Percentiles rank a stretch among this genome's conserved stretches.
phyloP scores from a whole-genome alignment of 1,284 basidiomycete species.

The Ustilago trichophora region DNA sequence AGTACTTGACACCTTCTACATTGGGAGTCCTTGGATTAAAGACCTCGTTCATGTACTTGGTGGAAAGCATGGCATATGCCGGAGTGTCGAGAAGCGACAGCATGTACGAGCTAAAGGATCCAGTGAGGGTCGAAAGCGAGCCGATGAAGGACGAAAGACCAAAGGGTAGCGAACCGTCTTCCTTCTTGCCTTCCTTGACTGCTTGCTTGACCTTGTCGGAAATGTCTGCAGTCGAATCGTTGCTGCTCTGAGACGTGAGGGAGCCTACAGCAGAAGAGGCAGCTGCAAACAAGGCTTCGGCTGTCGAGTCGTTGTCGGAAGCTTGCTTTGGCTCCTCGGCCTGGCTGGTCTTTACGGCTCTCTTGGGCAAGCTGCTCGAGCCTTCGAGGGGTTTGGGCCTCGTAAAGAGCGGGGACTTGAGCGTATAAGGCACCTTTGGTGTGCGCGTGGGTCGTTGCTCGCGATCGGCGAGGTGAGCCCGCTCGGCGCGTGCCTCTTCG shows the following conservation, averaged over 20 bases:
- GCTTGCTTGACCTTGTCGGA: conserved; percentile 36
- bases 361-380: conserved; percentile 27
- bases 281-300: conserved; percentile 18
- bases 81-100: conserved; percentile 95
- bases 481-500: conserved; percentile 41
- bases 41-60: conserved; percentile 80
- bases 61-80: conserved; percentile 93
- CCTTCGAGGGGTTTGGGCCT: conserved; percentile 43
- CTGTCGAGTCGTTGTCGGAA: conserved; percentile 7
- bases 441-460: conserved; percentile 20
- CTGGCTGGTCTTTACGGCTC: not conserved
- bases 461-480: conserved; percentile 24
- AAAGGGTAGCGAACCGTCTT: conserved; percentile 31
- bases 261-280: conserved; percentile 21
- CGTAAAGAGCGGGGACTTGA: conserved; percentile 61
- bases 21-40: conserved; percentile 95
- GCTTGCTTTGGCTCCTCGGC: conserved; percentile 8
- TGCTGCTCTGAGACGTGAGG: not conserved
- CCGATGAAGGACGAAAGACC: conserved; percentile 43
- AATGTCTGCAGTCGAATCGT: not conserved
- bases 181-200: conserved; percentile 25
- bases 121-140: conserved; percentile 71
- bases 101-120: conserved; percentile 84
- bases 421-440: conserved; percentile 51
- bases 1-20: conserved; percentile 84